phyloP scores from a whole-genome alignment of 2,329 filamentous ascomycete genomes.

The Pezicula radicicola region DNA sequence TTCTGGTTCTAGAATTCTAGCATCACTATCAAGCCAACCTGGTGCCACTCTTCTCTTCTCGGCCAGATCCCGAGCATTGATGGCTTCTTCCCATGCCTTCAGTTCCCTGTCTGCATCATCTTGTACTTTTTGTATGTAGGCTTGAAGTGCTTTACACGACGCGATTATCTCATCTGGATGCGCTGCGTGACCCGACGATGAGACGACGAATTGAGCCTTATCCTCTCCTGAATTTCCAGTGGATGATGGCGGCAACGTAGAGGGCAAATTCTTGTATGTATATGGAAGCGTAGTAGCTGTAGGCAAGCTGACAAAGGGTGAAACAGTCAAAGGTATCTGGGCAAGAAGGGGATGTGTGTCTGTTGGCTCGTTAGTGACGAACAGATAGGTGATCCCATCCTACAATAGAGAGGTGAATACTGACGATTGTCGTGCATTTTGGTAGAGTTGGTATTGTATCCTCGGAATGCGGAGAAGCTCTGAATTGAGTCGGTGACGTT shows the following conservation, averaged over 20 bases:
- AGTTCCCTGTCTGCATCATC: conserved; percentile 67
- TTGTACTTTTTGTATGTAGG: conserved; percentile 69
- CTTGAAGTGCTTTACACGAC: conserved; percentile 75
- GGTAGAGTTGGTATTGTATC: neutral
- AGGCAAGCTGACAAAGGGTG: conserved; percentile 88
- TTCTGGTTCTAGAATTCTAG: conserved; percentile 66
- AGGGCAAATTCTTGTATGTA: conserved; percentile 88
- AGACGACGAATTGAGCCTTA: conserved; percentile 74
- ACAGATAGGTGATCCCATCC: neutral
- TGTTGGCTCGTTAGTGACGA: conserved; percentile 28
- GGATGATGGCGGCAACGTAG: conserved; percentile 74
- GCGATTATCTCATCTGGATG: conserved; percentile 83
- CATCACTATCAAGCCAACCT: conserved; percentile 76
- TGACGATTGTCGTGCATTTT: conserved; percentile 28
- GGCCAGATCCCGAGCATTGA: conserved; percentile 64
- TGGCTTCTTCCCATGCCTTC: conserved; percentile 65
- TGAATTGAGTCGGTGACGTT: neutral
- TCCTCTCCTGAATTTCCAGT: conserved; percentile 44
- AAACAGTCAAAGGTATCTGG: conserved; percentile 90
- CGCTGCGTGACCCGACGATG: conserved; percentile 74
- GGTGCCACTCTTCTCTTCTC: conserved; percentile 79
- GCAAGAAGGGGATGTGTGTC: conserved; percentile 83
- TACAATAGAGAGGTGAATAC: conserved; percentile 1
- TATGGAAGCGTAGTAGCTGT: conserved; percentile 90
- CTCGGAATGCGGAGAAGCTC: neutral